A percentile compares a stretch with the other conserved stretches of the same genome.
Conservation (phyloP, 2,329 filamentous ascomycete species). For the Seiridium cupressi region DNA sequence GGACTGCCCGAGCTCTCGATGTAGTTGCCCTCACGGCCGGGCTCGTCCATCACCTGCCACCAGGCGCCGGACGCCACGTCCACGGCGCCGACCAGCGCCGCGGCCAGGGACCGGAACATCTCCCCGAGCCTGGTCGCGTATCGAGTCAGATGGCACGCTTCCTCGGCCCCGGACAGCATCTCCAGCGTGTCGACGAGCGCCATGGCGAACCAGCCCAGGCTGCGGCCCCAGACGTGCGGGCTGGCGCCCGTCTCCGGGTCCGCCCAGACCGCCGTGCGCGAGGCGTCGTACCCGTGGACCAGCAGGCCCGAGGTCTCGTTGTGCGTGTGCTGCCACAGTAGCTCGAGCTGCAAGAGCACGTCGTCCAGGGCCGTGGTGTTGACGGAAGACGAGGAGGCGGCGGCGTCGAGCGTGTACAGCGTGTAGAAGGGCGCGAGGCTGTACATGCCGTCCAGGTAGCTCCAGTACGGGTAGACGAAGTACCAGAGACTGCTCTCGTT, state of each 20-base stretch:
- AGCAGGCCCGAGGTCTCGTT: slow-evolving; percentile 26
- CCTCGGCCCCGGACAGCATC: slow-evolving; percentile 13
- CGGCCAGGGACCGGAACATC: slow-evolving; percentile 20
- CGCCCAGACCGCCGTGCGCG: slow-evolving; percentile 31
- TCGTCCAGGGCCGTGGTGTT: slow-evolving; percentile 18
- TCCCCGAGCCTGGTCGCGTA: slow-evolving; percentile 12
- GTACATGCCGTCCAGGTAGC: slow-evolving; percentile 54
- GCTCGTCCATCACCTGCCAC: slow-evolving; percentile 34
- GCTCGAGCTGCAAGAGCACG: slow-evolving; percentile 25
- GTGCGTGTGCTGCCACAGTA: slow-evolving; percentile 23
- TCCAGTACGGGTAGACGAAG: slow-evolving; percentile 46
- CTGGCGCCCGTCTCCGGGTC: slow-evolving; percentile 30
- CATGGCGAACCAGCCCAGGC: slow-evolving; percentile 36
- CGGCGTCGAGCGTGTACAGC: slow-evolving; percentile 23
- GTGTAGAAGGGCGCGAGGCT: slow-evolving; percentile 41
- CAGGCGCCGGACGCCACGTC: slow-evolving; percentile 30
- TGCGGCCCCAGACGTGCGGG: slow-evolving; percentile 35
- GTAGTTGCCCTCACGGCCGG: slow-evolving; percentile 23
- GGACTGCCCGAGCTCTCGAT: slow-evolving; percentile 27
- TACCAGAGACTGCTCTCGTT: slow-evolving; percentile 34
- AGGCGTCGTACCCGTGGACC: slow-evolving; percentile 34
- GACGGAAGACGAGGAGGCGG: background rate
- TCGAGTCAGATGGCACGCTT: background rate
- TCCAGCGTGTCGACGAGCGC: slow-evolving; percentile 34
- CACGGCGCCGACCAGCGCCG: slow-evolving; percentile 19